phyloP scores from a whole-genome alignment of 129 eudicot genomes.

The Calendula officinalis region DNA sequence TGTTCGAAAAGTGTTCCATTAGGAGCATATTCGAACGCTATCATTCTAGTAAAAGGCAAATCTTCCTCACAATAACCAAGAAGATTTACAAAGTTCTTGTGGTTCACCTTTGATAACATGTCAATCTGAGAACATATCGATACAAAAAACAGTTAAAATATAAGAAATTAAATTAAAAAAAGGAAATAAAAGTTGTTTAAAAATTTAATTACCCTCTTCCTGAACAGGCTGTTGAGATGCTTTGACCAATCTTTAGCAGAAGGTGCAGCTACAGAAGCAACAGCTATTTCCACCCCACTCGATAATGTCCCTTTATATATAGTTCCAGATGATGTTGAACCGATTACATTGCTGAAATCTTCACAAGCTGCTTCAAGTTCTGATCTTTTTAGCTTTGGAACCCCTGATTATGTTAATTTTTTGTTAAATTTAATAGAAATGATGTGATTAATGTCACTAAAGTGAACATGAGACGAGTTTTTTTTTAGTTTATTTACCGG shows the following conservation, averaged over 20 bases:
- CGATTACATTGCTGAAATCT: slow-evolving; percentile 95
- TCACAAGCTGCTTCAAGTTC: slow-evolving; percentile 98
- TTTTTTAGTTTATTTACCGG: slow-evolving; percentile 42
- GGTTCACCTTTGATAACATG: slow-evolving; percentile 76
- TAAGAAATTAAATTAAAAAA: background rate
- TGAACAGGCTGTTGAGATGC: slow-evolving; percentile 57
- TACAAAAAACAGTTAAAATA: background rate
- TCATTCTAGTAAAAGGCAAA: slow-evolving; percentile 84
- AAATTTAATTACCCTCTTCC: slow-evolving; percentile 78
- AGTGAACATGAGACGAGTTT: background rate
- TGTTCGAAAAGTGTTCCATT: slow-evolving; percentile 96
- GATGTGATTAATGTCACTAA: background rate
- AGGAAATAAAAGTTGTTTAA: background rate
- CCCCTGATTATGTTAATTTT: slow-evolving; percentile 50
- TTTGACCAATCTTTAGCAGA: slow-evolving; percentile 83
- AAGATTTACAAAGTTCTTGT: slow-evolving; percentile 84
- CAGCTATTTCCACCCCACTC: slow-evolving; percentile 94
- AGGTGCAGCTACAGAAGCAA: slow-evolving; percentile 57
- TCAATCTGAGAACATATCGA: slow-evolving; percentile 55
- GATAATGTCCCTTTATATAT: slow-evolving; percentile 92
- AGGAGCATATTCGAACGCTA: slow-evolving; percentile 95
- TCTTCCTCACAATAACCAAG: slow-evolving; percentile 90
- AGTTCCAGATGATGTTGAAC: slow-evolving; percentile 63
- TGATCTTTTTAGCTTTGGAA: slow-evolving; percentile 76
- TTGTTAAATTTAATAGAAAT: background rate